phyloP scores from a whole-genome alignment of 495 filamentous ascomycete genomes.

The Talaromyces proteolyticus region DNA sequence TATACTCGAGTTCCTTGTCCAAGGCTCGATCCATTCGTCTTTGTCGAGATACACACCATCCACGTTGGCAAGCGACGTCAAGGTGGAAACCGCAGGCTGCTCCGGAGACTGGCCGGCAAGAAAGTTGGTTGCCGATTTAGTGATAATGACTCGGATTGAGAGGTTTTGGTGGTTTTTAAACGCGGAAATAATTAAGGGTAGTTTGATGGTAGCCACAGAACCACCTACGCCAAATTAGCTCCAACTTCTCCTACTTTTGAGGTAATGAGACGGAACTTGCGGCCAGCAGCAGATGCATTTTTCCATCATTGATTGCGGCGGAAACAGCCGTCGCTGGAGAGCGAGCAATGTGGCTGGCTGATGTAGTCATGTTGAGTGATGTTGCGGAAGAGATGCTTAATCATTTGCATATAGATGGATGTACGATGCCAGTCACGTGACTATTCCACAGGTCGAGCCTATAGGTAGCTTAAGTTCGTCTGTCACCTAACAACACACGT shows the following conservation, averaged over 20 bases:
- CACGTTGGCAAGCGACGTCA: slow-evolving; percentile 45
- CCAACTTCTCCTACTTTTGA: no score
- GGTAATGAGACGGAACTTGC: no score
- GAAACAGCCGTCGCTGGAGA: slow-evolving; percentile 2
- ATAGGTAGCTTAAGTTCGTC: no score
- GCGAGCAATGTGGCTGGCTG: no score
- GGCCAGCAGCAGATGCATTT: slow-evolving; percentile 73
- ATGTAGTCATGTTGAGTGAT: no score
- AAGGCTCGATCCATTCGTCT: slow-evolving; percentile 68
- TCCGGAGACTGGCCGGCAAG: slow-evolving; percentile 57
- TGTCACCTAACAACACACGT: no score
- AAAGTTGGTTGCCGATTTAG: slow-evolving; percentile 57
- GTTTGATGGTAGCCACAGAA: slow-evolving; percentile 74
- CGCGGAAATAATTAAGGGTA: slow-evolving; percentile 56
- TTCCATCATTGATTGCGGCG: slow-evolving; percentile 43
- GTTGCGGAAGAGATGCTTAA: no score
- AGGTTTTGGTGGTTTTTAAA: slow-evolving; percentile 48
- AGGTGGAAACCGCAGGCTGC: slow-evolving; percentile 50
- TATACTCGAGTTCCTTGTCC: slow-evolving; percentile 49
- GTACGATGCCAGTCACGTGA: no score
- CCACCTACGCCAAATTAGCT: slow-evolving; percentile 22
- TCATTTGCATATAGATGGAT: no score
- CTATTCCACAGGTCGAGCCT: no score
- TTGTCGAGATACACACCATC: slow-evolving; percentile 60
- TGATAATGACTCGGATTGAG: slow-evolving; percentile 65